Percentiles rank a stretch among this genome's conserved stretches.
These are phyloP conservation scores for Andalucia godoyi DNA, from an alignment of 78 protist genomes.

Conservation along the genomic window DNA sequence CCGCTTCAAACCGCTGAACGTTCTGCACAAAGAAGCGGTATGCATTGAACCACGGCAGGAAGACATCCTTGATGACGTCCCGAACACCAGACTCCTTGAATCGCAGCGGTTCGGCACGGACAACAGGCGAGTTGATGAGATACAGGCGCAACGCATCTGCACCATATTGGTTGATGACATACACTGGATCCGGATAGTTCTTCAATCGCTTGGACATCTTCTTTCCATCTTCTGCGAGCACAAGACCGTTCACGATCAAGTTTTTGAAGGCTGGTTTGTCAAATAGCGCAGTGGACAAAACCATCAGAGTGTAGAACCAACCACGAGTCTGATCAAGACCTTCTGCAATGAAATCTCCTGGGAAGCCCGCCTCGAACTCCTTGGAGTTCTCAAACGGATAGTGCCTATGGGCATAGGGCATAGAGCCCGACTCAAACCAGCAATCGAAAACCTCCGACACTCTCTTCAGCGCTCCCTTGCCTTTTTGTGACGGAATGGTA, in stretches of 20 bases:
- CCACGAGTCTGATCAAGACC: constrained; percentile 84
- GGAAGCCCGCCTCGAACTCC: constrained; percentile 83
- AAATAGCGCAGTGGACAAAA: constrained; percentile 92
- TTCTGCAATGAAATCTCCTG: constrained; percentile 99
- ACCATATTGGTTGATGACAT: constrained; percentile 79
- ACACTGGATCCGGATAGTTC: constrained; percentile 93
- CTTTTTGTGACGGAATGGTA: constrained; percentile 80
- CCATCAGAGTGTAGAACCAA: constrained; percentile 97
- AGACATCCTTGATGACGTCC: constrained; percentile 74
- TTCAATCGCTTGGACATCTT: constrained; percentile 96
- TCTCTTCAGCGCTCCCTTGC: constrained; percentile 65
- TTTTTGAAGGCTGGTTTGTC: constrained; percentile 94
- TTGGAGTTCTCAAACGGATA: constrained; percentile 98
- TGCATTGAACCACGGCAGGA: constrained; percentile 93
- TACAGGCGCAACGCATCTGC: constrained; percentile 97
- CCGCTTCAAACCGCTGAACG: constrained; percentile 1
- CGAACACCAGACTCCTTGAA: constrained; percentile 81
- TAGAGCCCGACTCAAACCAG: constrained; percentile 99
- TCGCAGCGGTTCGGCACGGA: constrained; percentile 85
- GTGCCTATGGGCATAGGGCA: constrained; percentile 98
- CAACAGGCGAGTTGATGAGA: constrained; percentile 96
- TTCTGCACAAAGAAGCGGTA: constrained; percentile 81
- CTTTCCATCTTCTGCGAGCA: constrained; percentile 87
- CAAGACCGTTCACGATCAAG: constrained; percentile 97
- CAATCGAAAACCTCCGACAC: constrained; percentile 97